Evolutionary conservation across 768 basidiomycete species (phyloP), one percentile per base, ranked within the genome.

Genomic region (Trametes maxima): DNA sequence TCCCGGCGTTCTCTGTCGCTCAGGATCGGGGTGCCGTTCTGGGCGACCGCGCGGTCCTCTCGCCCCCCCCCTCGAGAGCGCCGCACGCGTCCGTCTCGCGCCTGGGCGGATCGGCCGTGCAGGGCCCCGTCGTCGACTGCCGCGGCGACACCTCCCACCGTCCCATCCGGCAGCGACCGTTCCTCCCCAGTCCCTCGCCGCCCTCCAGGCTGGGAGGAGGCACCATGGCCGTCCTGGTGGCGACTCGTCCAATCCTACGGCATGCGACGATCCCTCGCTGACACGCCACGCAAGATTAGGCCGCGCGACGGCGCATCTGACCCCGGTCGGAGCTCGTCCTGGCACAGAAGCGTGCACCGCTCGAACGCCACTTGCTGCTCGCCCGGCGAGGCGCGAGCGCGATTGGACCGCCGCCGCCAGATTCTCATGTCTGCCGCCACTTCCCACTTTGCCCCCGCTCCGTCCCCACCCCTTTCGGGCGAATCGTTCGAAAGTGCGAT

Each of bases 341-440:
- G 57, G 48, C 57, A 50, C 57, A 57, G 57, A 50, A 50, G 57
- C 57, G 47, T 40, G 57, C 19, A 44, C 28, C 40, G 57, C 48
- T 25, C 47, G 48, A 40, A 50, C 57, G 57, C 57, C 57, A 50
- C 57, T 36, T 25, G 51, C 51, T 40, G 51, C 51, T 52, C 17
- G 13, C 13, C 36, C 35, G 3, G 22, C 14, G 37, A 40, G 40
- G 37, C 48, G 49, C 40, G 19, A 43, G 48, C 40, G 48, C 57
- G 48, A 58, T 58, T 58, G 57, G 57, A 13, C 48, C 25, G 21
- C 44, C 24, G 35, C 2, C 40, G 12, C 28, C 48, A 14, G 39
- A 42, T 36, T 58, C 57, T 50, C 57, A 58, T 24, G 57, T 48
- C 48, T 42, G 57, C 57, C 57, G 40, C 57, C 57, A 58, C 57